Conservation (phyloP, 805 yeast species). For the Komagataella mondaviorum region DNA sequence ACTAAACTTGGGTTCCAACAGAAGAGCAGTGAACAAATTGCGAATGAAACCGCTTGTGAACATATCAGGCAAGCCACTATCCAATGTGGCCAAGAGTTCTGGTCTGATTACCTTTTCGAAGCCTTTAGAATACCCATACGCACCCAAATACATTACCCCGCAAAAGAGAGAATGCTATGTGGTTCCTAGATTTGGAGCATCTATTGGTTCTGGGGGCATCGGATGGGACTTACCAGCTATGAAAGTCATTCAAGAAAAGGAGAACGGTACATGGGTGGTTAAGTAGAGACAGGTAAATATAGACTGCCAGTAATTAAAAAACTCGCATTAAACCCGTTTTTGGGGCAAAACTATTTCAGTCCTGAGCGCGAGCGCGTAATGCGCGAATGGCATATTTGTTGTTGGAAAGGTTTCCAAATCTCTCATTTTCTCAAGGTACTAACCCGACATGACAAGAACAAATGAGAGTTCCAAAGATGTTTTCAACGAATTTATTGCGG, state of each 20-base stretch:
- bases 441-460: background rate
- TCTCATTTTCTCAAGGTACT: background rate
- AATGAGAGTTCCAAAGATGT: background rate
- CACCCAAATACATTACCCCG: slow-evolving; percentile 53
- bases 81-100: slow-evolving; percentile 64
- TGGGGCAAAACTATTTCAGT: background rate
- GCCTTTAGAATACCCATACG: slow-evolving; percentile 84
- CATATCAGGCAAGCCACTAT: slow-evolving; percentile 57
- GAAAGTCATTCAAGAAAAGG: slow-evolving; percentile 60
- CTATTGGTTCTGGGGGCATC: slow-evolving; percentile 67
- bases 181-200: slow-evolving; percentile 80
- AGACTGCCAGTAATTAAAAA: background rate
- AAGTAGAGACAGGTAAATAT: background rate
- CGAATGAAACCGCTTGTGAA: slow-evolving; percentile 72
- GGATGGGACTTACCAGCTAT: slow-evolving; percentile 88
- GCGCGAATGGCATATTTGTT: background rate
- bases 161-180: slow-evolving; percentile 79
- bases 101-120: slow-evolving; percentile 74
- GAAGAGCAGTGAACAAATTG: slow-evolving; percentile 21
- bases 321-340: background rate
- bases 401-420: background rate
- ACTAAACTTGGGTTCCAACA: slow-evolving; percentile 40
- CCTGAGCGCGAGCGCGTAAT: background rate
- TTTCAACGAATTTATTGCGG: slow-evolving; percentile 7
- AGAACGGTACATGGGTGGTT: slow-evolving; percentile 55